Conservation (phyloP, 805 yeast species). For the Candida pseudofarinosa region DNA sequence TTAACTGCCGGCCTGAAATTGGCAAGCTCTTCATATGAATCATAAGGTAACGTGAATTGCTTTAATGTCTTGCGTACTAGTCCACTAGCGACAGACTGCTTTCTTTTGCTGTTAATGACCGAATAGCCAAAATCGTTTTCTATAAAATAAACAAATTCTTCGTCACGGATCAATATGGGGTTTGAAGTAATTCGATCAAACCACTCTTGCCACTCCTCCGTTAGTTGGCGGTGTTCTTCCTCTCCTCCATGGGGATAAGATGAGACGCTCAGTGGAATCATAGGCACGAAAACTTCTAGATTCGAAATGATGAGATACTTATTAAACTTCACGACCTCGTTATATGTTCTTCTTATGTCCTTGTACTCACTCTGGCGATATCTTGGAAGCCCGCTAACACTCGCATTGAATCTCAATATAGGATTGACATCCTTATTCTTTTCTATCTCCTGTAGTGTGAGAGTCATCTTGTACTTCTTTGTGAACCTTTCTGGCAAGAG, state of each 20-base stretch:
- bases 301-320: constrained; percentile 75
- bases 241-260: constrained; percentile 81
- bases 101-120: constrained; percentile 55
- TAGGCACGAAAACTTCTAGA: constrained; percentile 90
- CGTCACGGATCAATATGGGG: constrained; percentile 81
- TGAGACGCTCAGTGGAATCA: constrained; percentile 71
- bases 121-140: constrained; percentile 70
- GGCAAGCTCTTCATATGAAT: constrained; percentile 75
- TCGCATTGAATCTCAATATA: constrained; percentile 62
- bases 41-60: constrained; percentile 89
- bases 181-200: constrained; percentile 66
- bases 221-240: constrained; percentile 64
- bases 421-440: constrained; percentile 74
- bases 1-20: constrained; percentile 86
- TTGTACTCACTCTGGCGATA: constrained; percentile 68
- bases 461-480: constrained; percentile 38
- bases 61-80: constrained; percentile 83
- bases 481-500: constrained; percentile 50
- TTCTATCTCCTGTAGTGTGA: constrained; percentile 68
- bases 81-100: constrained; percentile 73
- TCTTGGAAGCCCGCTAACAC: constrained; percentile 56
- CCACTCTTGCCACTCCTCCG: constrained; percentile 75
- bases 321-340: constrained; percentile 73
- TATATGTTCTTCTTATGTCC: constrained; percentile 74
- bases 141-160: constrained; percentile 80